These are phyloP conservation scores for Trametes cingulata DNA, from an alignment of 768 basidiomycete species.

Conservation along the genomic window DNA sequence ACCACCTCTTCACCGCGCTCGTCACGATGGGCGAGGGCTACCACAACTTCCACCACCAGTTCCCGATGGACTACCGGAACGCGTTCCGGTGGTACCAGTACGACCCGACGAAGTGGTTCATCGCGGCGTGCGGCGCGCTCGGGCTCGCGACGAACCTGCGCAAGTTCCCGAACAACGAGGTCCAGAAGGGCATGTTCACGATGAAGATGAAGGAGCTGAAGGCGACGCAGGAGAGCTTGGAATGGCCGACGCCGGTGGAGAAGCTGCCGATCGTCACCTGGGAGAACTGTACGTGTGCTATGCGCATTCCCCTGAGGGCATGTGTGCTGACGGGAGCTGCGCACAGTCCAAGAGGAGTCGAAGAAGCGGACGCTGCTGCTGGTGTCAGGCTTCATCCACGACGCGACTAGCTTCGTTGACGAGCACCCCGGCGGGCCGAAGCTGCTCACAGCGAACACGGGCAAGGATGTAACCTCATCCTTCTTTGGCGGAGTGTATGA, in stretches of 20 bases:
- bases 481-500: conserved; percentile 94
- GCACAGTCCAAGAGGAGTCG: conserved; percentile 73
- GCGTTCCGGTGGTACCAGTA: conserved; percentile 95
- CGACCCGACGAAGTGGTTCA: conserved; percentile 93
- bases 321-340: neutral
- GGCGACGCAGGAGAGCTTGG: conserved; percentile 69
- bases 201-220: conserved; percentile 90
- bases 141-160: conserved; percentile 64
- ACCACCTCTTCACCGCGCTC: conserved; percentile 86
- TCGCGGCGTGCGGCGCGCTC: conserved; percentile 55
- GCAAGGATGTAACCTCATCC: conserved; percentile 88
- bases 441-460: conserved; percentile 78
- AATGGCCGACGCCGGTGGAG: conserved; percentile 77
- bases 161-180: conserved; percentile 70
- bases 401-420: conserved; percentile 80
- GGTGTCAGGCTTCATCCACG: conserved; percentile 91
- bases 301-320: neutral
- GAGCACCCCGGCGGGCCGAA: conserved; percentile 93
- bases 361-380: conserved; percentile 80
- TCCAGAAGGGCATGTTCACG: conserved; percentile 85
- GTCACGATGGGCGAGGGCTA: conserved; percentile 95
- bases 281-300: conserved; percentile 69
- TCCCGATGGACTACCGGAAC: conserved; percentile 97
- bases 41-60: conserved; percentile 97
- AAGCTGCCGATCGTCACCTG: conserved; percentile 82